Conservation (phyloP, 2,329 filamentous ascomycete genomes). For the Penicillium sp. region DNA sequence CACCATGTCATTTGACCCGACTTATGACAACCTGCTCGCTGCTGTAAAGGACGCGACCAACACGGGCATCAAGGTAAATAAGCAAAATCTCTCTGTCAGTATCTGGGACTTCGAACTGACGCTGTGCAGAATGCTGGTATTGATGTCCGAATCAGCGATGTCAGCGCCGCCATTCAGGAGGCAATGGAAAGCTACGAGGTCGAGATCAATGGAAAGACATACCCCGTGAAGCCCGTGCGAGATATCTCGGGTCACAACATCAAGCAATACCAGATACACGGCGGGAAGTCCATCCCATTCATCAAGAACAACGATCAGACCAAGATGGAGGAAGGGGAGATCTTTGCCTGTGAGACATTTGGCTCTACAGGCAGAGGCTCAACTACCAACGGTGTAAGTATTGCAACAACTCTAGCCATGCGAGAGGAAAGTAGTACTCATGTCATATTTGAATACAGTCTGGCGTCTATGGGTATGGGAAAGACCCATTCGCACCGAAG, state of each 20-base stretch:
- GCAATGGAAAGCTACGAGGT: slow-evolving; percentile 65
- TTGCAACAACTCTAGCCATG: background rate
- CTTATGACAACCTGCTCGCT: slow-evolving; percentile 72
- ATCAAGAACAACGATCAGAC: slow-evolving; percentile 53
- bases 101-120: slow-evolving; percentile 6
- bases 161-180: slow-evolving; percentile 62
- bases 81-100: background rate
- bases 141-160: slow-evolving; percentile 57
- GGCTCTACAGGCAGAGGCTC: slow-evolving; percentile 57
- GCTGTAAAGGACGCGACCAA: slow-evolving; percentile 71
- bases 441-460: slow-evolving; percentile 31
- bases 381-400: slow-evolving; percentile 50
- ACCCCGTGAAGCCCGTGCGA: slow-evolving; percentile 58
- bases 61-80: slow-evolving; percentile 49
- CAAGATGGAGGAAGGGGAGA: slow-evolving; percentile 62
- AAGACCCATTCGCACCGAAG: slow-evolving; percentile 42
- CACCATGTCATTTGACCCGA: slow-evolving; percentile 73
- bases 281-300: slow-evolving; percentile 59
- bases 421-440: background rate
- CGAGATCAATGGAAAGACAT: slow-evolving; percentile 55
- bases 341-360: slow-evolving; percentile 63
- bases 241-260: slow-evolving; percentile 61
- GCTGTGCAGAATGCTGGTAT: slow-evolving; percentile 52
- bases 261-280: slow-evolving; percentile 57
- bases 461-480: slow-evolving; percentile 57